These are phyloP conservation scores for Daldinia decipiens DNA, from an alignment of 495 filamentous ascomycete species.

Conservation along the genomic window DNA sequence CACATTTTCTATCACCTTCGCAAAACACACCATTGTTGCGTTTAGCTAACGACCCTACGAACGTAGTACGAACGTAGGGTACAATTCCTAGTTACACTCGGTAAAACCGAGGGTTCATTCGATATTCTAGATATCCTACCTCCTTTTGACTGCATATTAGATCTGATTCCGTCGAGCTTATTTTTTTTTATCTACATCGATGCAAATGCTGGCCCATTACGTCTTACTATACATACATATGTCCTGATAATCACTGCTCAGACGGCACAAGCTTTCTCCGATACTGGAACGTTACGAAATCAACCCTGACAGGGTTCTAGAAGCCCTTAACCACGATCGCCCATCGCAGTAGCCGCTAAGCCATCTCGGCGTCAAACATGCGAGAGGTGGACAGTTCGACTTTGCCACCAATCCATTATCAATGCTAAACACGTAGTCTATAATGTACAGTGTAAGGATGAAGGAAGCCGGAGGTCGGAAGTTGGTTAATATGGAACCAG, in stretches of 20 bases:
- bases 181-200: constrained; percentile 15
- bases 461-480: constrained; percentile 23
- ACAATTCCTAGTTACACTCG: constrained; percentile 33
- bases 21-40: constrained; percentile 21
- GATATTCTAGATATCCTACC: constrained; percentile 13
- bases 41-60: not conserved
- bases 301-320: not conserved
- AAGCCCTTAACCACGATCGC: not conserved
- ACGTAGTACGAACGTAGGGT: no score
- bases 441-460: constrained; percentile 5
- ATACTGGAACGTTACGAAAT: constrained; percentile 7
- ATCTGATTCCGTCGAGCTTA: constrained; percentile 28
- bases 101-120: constrained; percentile 33
- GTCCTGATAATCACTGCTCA: constrained; percentile 14
- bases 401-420: constrained; percentile 19
- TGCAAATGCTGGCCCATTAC: constrained; percentile 18
- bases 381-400: constrained; percentile 9
- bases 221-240: not conserved
- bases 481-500: constrained; percentile 25
- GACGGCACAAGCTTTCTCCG: constrained; percentile 11
- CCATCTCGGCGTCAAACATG: constrained; percentile 8
- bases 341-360: constrained; percentile 7
- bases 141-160: constrained; percentile 39
- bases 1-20: constrained; percentile 35
- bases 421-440: constrained; percentile 14